Conservation (phyloP, 768 basidiomycete genomes). For the Tubosaeta sp. region DNA sequence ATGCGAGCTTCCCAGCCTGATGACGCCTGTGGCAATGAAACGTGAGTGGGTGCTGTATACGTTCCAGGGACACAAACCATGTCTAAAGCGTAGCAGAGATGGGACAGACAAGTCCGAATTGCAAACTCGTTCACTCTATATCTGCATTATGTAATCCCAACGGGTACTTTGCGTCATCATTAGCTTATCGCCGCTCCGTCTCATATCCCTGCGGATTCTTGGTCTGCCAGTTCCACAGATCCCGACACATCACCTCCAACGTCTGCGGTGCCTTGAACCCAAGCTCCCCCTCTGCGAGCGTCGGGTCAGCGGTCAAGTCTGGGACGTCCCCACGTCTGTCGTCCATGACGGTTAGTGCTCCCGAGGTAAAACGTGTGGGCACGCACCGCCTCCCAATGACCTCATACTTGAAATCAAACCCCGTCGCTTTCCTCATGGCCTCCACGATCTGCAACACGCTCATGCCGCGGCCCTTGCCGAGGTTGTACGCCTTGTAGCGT, state of each 20-base stretch:
- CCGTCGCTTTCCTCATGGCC: conserved; percentile 90
- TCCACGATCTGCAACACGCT: conserved; percentile 92
- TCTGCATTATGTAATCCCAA: conserved; percentile 2
- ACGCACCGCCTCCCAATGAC: conserved; percentile 86
- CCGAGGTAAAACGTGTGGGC: background rate
- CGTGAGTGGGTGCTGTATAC: conserved; percentile 9
- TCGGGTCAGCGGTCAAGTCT: conserved; percentile 90
- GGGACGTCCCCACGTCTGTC: conserved; percentile 89
- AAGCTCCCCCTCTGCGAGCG: conserved; percentile 87
- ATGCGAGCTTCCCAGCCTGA: conserved; percentile 80
- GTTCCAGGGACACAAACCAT: conserved; percentile 20
- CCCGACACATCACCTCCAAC: conserved; percentile 90
- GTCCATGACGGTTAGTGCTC: conserved; percentile 6
- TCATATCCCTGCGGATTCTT: conserved; percentile 79
- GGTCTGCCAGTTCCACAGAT: conserved; percentile 99
- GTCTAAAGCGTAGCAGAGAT: conserved; percentile 5
- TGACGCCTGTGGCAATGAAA: conserved; percentile 13
- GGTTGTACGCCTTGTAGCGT: conserved; percentile 92
- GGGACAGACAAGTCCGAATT: background rate
- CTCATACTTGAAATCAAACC: conserved; percentile 83
- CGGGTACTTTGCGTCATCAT: background rate
- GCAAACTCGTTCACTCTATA: background rate
- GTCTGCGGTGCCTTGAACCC: conserved; percentile 81
- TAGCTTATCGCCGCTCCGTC: conserved; percentile 27
- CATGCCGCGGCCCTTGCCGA: conserved; percentile 89